A percentile compares a stretch with the other conserved stretches of the same genome.
Conservation (phyloP, 352 stramenopile genomes). For the Pythium sukuiense region DNA sequence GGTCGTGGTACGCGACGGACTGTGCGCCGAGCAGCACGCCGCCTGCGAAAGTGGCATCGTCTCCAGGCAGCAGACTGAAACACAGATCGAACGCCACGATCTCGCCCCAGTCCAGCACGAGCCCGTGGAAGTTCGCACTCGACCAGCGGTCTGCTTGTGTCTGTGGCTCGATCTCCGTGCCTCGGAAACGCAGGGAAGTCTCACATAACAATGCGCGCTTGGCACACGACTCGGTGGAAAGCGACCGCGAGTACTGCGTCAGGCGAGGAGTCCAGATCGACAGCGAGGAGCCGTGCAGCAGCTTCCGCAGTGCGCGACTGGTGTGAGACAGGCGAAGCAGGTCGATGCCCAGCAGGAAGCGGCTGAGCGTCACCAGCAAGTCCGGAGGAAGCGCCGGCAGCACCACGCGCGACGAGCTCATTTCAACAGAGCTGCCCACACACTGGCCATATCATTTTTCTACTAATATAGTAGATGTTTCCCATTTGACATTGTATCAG, state of each 20-base stretch:
- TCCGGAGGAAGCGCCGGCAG: slow-evolving; percentile 19
- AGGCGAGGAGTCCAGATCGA: slow-evolving; percentile 2
- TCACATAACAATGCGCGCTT: slow-evolving; percentile 4
- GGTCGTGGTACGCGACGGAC: slow-evolving; percentile 28
- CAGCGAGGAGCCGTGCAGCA: neutral
- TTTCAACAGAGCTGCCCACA: neutral
- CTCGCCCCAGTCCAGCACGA: slow-evolving; percentile 16
- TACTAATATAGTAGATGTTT: neutral
- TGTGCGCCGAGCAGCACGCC: slow-evolving; percentile 44
- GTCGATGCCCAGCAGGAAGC: slow-evolving; percentile 26
- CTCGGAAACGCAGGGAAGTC: slow-evolving; percentile 9
- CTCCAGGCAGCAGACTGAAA: slow-evolving; percentile 35
- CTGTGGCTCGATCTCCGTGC: neutral
- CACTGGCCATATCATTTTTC: neutral
- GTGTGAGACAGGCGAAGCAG: slow-evolving; percentile 29
- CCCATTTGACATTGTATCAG: too few species aligned
- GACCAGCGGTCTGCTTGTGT: slow-evolving; percentile 7
- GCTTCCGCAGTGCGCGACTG: slow-evolving; percentile 6
- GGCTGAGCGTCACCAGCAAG: slow-evolving; percentile 15
- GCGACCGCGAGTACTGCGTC: neutral
- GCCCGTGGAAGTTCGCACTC: neutral
- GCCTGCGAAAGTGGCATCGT: slow-evolving; percentile 18
- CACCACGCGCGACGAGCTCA: neutral
- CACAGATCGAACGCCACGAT: slow-evolving; percentile 42
- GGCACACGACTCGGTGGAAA: neutral